Conservation (phyloP, 2,329 filamentous ascomycete genomes). For the Penicillium aurantiogriseum region DNA sequence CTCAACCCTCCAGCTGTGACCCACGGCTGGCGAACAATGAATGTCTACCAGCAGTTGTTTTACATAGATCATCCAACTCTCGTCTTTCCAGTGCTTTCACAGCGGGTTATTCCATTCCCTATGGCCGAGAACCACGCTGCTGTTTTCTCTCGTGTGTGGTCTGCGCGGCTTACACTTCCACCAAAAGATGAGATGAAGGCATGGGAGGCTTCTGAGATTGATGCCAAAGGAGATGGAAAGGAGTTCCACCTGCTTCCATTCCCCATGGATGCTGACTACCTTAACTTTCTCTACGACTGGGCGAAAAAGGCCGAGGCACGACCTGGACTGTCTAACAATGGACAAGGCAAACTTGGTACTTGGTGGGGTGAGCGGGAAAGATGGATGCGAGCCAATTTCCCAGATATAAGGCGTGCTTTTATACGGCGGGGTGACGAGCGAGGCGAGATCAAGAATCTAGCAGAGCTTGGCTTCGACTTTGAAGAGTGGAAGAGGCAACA, state of each 20-base stretch:
- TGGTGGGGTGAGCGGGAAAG: constrained; percentile 68
- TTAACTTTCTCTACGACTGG: constrained; percentile 47
- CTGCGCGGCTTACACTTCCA: constrained; percentile 67
- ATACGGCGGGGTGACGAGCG: constrained; percentile 60
- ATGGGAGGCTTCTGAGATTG: constrained; percentile 59
- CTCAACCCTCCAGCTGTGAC: constrained; percentile 59
- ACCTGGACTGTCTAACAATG: constrained; percentile 43
- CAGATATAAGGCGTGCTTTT: constrained; percentile 70
- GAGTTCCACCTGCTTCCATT: constrained; percentile 57
- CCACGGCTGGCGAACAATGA: constrained; percentile 67
- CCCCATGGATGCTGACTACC: constrained; percentile 46
- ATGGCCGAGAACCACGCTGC: constrained; percentile 76
- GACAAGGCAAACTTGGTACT: constrained; percentile 65
- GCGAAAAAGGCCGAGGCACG: constrained; percentile 36
- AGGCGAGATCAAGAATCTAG: constrained; percentile 59
- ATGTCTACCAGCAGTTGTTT: constrained; percentile 78
- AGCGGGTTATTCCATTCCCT: constrained; percentile 86
- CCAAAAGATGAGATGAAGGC: constrained; percentile 60
- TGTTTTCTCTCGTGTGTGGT: constrained; percentile 73
- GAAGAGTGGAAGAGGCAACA: constrained; percentile 36
- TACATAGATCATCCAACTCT: constrained; percentile 73
- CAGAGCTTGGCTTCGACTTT: constrained; percentile 70
- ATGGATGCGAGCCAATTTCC: constrained; percentile 69
- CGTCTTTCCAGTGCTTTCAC: constrained; percentile 71
- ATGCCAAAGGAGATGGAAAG: constrained; percentile 48